Conservation (phyloP, 371 early-diverging fungal species). For the Mortierella sp. region DNA sequence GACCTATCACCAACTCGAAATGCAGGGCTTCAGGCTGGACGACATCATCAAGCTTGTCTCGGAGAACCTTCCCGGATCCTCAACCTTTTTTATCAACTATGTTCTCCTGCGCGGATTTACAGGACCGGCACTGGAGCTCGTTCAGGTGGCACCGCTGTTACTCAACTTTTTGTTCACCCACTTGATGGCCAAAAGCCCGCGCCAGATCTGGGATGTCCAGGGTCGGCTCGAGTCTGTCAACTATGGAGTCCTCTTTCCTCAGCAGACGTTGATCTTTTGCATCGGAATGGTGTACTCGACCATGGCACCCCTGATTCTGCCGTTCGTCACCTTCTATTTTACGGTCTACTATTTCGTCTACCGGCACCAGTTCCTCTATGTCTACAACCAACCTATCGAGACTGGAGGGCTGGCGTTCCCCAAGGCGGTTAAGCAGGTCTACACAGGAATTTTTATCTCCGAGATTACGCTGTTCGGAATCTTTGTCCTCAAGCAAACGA, state of each 20-base stretch:
- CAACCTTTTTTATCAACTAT: conserved; percentile 87
- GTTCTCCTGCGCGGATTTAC: conserved; percentile 80
- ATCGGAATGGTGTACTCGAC: conserved; percentile 81
- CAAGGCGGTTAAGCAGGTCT: conserved; percentile 75
- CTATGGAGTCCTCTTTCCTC: conserved; percentile 67
- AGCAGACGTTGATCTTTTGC: conserved; percentile 53
- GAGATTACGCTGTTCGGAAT: conserved; percentile 79
- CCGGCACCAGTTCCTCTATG: conserved; percentile 84
- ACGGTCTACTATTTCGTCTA: conserved; percentile 80
- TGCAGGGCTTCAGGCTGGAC: conserved; percentile 55
- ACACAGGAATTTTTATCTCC: conserved; percentile 76
- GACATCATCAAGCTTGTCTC: conserved; percentile 66
- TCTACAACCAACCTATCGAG: conserved; percentile 72
- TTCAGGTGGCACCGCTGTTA: conserved; percentile 75
- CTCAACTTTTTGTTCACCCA: conserved; percentile 71
- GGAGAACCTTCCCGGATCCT: conserved; percentile 72
- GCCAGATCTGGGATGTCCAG: conserved; percentile 71
- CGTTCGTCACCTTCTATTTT: conserved; percentile 87
- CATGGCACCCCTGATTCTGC: conserved; percentile 84
- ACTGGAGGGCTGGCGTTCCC: conserved; percentile 82
- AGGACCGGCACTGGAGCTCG: conserved; percentile 75
- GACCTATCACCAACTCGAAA: conserved; percentile 57
- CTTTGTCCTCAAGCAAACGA: conserved; percentile 66
- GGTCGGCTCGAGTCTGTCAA: conserved; percentile 59
- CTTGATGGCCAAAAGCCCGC: conserved; percentile 81